Conservation (phyloP, 202 grass and related monocot genomes). For the Zizania palustris region DNA sequence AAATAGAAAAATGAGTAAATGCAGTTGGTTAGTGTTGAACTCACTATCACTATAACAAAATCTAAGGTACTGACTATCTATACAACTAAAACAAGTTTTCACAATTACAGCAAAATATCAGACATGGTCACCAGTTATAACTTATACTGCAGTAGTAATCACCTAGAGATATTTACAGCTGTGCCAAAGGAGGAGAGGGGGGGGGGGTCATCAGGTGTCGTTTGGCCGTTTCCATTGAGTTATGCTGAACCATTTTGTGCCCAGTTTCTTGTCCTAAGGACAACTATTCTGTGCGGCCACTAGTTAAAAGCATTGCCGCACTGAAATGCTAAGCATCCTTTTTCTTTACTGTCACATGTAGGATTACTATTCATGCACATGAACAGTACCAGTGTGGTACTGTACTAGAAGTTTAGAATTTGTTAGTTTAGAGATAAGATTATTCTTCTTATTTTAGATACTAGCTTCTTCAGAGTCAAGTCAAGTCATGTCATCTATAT, state of each 20-base stretch:
- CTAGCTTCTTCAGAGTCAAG: no score
- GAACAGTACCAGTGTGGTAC: no score
- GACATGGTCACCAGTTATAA: no score
- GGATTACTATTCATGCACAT: no score
- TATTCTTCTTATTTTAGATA: no score
- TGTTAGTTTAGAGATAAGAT: no score
- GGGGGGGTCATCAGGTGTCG: no score
- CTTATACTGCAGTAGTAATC: no score
- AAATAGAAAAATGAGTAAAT: neutral
- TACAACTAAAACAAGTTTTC: neutral
- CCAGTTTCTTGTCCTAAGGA: neutral
- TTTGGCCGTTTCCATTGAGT: neutral
- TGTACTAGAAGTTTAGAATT: no score
- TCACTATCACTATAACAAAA: neutral
- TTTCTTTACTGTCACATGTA: neutral
- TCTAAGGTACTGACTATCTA: neutral
- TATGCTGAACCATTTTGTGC: constrained; percentile 5
- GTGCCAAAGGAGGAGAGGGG: neutral
- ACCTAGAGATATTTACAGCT: neutral
- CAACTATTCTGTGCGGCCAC: neutral
- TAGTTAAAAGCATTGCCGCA: neutral
- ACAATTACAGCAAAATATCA: neutral
- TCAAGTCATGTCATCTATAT: no score
- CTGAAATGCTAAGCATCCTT: neutral
- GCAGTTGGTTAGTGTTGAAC: neutral